A percentile compares a stretch with the other conserved stretches of the same genome.
Evolutionary conservation across 2,329 filamentous ascomycete genomes (phyloP).

Genomic region (Xylariaceae sp.): DNA sequence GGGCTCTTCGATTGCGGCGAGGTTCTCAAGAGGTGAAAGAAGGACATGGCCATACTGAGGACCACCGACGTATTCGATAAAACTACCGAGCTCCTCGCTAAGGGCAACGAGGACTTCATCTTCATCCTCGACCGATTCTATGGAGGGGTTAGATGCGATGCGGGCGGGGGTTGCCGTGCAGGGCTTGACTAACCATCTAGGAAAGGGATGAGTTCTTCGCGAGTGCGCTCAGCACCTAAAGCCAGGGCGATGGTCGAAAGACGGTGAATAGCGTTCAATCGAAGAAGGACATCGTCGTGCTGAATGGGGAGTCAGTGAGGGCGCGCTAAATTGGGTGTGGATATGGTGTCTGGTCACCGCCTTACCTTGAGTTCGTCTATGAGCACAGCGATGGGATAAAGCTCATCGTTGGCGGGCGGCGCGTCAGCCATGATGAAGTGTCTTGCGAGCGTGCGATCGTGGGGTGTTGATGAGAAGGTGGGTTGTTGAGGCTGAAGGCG

Average conservation of each 20-base stretch:
- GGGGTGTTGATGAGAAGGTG: conserved; percentile 2
- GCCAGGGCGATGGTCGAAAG: conserved; percentile 97
- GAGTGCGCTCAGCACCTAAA: conserved; percentile 90
- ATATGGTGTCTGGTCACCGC: conserved; percentile 14
- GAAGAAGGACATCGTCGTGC: conserved; percentile 98
- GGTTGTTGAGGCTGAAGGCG: not conserved
- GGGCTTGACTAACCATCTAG: conserved; percentile 76
- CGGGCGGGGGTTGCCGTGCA: conserved; percentile 7
- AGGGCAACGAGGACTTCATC: conserved; percentile 96
- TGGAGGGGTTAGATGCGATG: conserved; percentile 25
- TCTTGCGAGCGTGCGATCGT: conserved; percentile 2
- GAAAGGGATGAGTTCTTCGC: conserved; percentile 98
- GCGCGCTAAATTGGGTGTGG: conserved; percentile 8
- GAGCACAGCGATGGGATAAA: conserved; percentile 98
- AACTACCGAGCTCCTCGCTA: conserved; percentile 93
- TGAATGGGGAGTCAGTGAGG: conserved; percentile 37
- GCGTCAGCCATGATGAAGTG: conserved; percentile 75
- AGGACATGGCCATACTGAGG: conserved; percentile 93
- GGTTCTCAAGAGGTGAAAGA: conserved; percentile 92
- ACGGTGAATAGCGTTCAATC: conserved; percentile 96
- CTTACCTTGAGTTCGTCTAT: conserved; percentile 98
- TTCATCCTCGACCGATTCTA: conserved; percentile 98
- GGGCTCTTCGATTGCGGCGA: conserved; percentile 97
- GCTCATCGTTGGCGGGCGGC: conserved; percentile 90
- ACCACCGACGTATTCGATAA: conserved; percentile 96